phyloP scores from a whole-genome alignment of 2,329 filamentous ascomycete species.

The Aaosphaeria arxii region DNA sequence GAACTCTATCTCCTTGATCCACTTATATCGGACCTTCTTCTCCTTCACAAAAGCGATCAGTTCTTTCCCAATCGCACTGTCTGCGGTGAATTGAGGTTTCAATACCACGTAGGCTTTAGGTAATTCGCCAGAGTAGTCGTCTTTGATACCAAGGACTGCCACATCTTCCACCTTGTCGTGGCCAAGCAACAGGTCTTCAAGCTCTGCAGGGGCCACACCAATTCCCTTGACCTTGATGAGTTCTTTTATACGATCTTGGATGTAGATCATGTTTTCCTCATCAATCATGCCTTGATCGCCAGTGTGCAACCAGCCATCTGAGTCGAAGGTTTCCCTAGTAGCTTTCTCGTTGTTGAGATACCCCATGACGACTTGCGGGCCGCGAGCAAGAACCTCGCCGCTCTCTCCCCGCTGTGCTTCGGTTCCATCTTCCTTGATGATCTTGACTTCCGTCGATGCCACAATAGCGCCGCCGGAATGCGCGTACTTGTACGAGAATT shows the following conservation, averaged over 20 bases:
- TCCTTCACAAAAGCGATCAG: conserved; percentile 42
- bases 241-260: conserved; percentile 64
- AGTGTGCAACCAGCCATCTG: conserved; percentile 55
- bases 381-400: conserved; percentile 50
- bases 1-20: conserved; percentile 44
- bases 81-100: conserved; percentile 30
- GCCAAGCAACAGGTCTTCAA: conserved; percentile 61
- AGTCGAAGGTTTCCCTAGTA: conserved; percentile 45
- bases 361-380: conserved; percentile 51
- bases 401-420: conserved; percentile 53
- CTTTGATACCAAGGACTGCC: conserved; percentile 53
- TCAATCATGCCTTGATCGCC: conserved; percentile 58
- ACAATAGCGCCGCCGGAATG: conserved; percentile 56
- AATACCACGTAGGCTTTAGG: conserved; percentile 46
- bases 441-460: conserved; percentile 58
- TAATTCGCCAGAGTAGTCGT: conserved; percentile 52
- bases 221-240: conserved; percentile 68
- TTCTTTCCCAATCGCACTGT: conserved; percentile 26
- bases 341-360: conserved; percentile 46
- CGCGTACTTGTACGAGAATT: conserved; percentile 57
- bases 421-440: conserved; percentile 55
- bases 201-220: conserved; percentile 60
- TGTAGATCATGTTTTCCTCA: conserved; percentile 54
- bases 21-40: conserved; percentile 48
- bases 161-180: conserved; percentile 56